Evolutionary conservation across 805 yeast species (phyloP).

Genomic region (Debaryomyces tyrocola): DNA sequence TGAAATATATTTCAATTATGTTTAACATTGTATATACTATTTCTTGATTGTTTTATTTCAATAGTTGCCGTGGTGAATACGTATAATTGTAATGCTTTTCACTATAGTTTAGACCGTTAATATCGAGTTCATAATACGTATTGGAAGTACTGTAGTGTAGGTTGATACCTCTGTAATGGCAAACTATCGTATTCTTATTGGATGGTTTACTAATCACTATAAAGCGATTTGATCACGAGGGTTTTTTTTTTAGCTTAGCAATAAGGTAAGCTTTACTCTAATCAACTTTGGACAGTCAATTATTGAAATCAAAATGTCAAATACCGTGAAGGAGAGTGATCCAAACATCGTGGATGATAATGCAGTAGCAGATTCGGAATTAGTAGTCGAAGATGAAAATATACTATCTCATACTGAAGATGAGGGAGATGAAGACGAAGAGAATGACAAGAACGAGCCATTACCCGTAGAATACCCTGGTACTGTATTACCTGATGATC

Average conservation of each 20-base stretch:
- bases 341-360: neutral
- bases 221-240: neutral
- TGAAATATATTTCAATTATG: neutral
- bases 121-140: neutral
- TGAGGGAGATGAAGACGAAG: constrained; percentile 23
- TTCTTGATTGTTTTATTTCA: neutral
- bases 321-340: neutral
- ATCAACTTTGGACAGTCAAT: neutral
- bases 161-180: neutral
- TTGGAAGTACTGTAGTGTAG: neutral
- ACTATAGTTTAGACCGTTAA: neutral
- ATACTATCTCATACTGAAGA: constrained; percentile 17
- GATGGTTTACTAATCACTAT: neutral
- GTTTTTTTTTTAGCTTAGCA: neutral
- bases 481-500: constrained; percentile 42
- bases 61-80: neutral
- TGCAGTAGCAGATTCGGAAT: neutral
- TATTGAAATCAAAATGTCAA: neutral
- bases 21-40: constrained; percentile 1
- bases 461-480: constrained; percentile 45
- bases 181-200: neutral
- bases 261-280: neutral
- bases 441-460: constrained; percentile 26
- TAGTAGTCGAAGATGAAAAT: constrained; percentile 1
- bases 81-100: neutral